Conservation (phyloP, 148 eudicot species). For the Polygonum aviculare region DNA sequence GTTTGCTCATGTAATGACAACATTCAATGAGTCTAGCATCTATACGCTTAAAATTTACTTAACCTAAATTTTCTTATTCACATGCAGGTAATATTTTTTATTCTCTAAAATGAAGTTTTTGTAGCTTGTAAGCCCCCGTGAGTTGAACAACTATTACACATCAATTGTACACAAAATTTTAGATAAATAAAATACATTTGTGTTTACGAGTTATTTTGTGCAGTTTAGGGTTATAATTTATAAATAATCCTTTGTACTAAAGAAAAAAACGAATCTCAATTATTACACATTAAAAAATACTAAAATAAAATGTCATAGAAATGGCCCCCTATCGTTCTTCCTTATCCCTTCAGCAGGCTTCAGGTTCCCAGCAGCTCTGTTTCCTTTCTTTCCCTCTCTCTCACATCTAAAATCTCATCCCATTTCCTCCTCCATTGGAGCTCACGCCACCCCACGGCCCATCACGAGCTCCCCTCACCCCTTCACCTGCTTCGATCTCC, state of each 20-base stretch:
- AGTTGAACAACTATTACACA: too few species aligned
- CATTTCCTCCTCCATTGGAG: constrained; percentile 38
- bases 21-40: too few species aligned
- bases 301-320: neutral
- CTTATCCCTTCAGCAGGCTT: neutral
- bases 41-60: too few species aligned
- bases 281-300: neutral
- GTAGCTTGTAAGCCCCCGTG: too few species aligned
- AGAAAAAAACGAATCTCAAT: neutral
- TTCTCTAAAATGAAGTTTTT: too few species aligned
- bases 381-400: constrained; percentile 3
- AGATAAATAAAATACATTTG: too few species aligned
- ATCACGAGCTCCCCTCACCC: constrained; percentile 24
- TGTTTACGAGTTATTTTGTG: too few species aligned
- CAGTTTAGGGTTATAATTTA: neutral
- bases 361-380: neutral
- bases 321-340: constrained; percentile 6
- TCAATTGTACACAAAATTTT: too few species aligned
- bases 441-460: constrained; percentile 28
- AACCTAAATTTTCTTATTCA: too few species aligned
- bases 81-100: too few species aligned
- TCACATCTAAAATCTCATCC: neutral
- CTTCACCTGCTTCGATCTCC: neutral
- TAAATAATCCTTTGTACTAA: too few species aligned
- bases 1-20: too few species aligned